Evolutionary conservation across 768 basidiomycete genomes (phyloP).

Genomic region (Pleurotus tuoliensis): DNA sequence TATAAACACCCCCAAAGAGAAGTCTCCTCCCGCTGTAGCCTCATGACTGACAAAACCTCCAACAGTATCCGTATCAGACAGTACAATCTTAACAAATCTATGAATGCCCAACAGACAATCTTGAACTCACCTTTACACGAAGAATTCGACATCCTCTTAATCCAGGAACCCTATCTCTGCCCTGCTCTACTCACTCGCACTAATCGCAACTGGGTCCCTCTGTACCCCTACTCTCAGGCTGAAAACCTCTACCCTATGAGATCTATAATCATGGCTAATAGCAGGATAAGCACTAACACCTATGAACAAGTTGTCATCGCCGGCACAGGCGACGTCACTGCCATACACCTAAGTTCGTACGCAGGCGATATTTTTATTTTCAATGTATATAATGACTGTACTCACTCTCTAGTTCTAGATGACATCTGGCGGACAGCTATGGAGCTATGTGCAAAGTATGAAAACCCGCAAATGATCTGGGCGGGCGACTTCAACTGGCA

Average conservation of each 20-base stretch:
- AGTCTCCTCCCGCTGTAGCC: too few relatives aligned
- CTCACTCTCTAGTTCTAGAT: conserved; percentile 1
- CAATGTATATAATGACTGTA: conserved; percentile 23
- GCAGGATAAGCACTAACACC: conserved; percentile 6
- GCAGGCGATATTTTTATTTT: conserved; percentile 17
- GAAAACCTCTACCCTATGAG: conserved; percentile 4
- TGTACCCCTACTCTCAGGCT: neutral
- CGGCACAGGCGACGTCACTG: conserved; percentile 20
- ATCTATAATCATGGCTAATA: conserved; percentile 21
- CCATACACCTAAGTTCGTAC: conserved; percentile 15
- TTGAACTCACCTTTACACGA: conserved; percentile 2
- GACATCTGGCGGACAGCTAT: neutral
- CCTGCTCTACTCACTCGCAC: neutral
- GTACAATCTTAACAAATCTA: conserved; percentile 26
- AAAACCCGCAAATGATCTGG: conserved; percentile 23
- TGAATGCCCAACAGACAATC: conserved; percentile 8
- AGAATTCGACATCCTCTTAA: conserved; percentile 18
- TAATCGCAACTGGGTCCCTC: neutral
- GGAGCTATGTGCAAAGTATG: neutral
- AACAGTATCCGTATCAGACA: conserved; percentile 7
- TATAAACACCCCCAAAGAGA: too few relatives aligned
- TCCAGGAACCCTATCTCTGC: conserved; percentile 30
- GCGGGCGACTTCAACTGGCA: conserved; percentile 38
- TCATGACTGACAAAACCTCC: neutral
- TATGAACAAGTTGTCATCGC: conserved; percentile 18